Evolutionary conservation across 1,284 basidiomycete genomes (phyloP).

Genomic region (Exsudoporus floridanus): DNA sequence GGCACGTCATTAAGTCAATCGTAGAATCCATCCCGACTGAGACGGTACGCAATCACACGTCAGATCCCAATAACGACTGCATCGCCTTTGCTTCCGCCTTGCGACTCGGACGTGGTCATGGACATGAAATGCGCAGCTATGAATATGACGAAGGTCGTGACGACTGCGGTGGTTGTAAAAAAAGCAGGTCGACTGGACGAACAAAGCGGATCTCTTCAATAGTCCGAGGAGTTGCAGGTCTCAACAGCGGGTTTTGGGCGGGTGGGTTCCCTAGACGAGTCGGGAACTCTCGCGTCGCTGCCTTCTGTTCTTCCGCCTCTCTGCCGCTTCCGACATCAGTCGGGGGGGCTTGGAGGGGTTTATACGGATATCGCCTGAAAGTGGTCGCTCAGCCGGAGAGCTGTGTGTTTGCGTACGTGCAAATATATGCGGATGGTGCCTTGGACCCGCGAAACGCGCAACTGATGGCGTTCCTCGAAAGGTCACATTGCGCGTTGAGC

Average conservation of each 20-base stretch:
- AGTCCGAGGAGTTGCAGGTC: slow-evolving; percentile 1
- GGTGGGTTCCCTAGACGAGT: background rate
- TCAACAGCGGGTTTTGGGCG: background rate
- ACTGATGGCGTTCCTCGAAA: background rate
- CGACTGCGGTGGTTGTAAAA: too few species aligned
- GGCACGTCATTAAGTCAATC: too few species aligned
- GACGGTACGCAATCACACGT: too few species aligned
- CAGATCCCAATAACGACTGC: too few species aligned
- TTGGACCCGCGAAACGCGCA: background rate
- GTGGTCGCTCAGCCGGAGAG: background rate
- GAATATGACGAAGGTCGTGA: too few species aligned
- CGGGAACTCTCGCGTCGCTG: background rate
- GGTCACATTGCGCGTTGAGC: background rate
- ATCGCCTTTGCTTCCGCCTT: too few species aligned
- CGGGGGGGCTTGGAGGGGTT: background rate
- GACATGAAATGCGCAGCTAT: too few species aligned
- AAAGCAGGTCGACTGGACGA: background rate
- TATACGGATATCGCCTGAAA: background rate
- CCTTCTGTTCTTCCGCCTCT: background rate
- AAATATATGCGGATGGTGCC: background rate
- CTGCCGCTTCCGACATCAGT: background rate
- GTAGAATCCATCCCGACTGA: too few species aligned
- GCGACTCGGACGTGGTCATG: too few species aligned
- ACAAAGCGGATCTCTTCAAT: slow-evolving; percentile 2
- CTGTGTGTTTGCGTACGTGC: too few species aligned